A percentile compares a stretch with the other conserved stretches of the same genome.
These are phyloP conservation scores for Pichia sp. DNA, from an alignment of 1,139 yeast genomes.

Conservation along the genomic window DNA sequence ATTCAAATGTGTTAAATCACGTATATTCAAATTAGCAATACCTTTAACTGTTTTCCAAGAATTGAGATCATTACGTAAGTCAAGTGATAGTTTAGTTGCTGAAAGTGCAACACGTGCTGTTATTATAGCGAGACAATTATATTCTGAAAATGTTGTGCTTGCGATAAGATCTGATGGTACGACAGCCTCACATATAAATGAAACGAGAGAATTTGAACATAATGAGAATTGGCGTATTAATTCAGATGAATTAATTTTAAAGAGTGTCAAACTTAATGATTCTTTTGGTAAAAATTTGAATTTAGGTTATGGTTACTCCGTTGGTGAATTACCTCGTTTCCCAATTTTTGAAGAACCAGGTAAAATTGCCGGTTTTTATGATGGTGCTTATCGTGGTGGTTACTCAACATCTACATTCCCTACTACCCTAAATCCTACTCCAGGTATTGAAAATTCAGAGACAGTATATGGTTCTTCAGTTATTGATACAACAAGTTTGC, in stretches of 20 bases:
- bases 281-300: slow-evolving; percentile 24
- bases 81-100: slow-evolving; percentile 66
- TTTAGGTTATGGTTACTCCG: slow-evolving; percentile 21
- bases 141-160: slow-evolving; percentile 41
- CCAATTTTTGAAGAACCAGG: slow-evolving; percentile 14
- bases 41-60: slow-evolving; percentile 78
- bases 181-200: slow-evolving; percentile 47
- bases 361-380: slow-evolving; percentile 12
- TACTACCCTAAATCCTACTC: slow-evolving; percentile 6
- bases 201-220: slow-evolving; percentile 53
- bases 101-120: slow-evolving; percentile 80
- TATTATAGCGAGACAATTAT: slow-evolving; percentile 61
- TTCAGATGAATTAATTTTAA: slow-evolving; percentile 54
- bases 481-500: slow-evolving; percentile 4
- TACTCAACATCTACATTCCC: slow-evolving; percentile 9
- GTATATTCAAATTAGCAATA: slow-evolving; percentile 50
- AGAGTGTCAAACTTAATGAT: slow-evolving; percentile 38
- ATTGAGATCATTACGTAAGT: slow-evolving; percentile 62
- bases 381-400: slow-evolving; percentile 16
- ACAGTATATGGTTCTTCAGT: background rate
- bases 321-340: slow-evolving; percentile 16
- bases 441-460: background rate
- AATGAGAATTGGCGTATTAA: slow-evolving; percentile 58
- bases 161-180: slow-evolving; percentile 50
- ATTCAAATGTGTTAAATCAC: slow-evolving; percentile 59